Percentiles rank a stretch among this genome's conserved stretches.
These are phyloP conservation scores for Psidium guajava DNA, from an alignment of 345 rosid species.

Conservation along the genomic window DNA sequence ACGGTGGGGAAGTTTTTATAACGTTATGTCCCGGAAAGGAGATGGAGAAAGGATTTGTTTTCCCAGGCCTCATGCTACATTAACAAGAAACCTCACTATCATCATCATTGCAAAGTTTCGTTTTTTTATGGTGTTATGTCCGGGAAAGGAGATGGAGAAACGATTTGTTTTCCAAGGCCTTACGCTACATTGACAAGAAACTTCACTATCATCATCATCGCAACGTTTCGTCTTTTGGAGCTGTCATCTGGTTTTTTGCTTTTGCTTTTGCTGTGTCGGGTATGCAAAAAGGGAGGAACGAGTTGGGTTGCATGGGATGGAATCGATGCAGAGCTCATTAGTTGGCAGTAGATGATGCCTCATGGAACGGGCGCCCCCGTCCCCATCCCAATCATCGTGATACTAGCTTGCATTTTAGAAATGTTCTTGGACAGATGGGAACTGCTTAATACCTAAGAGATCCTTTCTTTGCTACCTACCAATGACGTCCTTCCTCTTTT, in stretches of 20 bases:
- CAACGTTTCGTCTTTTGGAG: background rate
- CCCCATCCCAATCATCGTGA: background rate
- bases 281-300: background rate
- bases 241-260: background rate
- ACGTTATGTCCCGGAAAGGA: background rate
- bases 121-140: background rate
- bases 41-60: background rate
- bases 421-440: background rate
- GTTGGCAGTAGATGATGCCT: background rate
- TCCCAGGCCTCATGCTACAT: background rate
- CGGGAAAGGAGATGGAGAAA: background rate
- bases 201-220: background rate
- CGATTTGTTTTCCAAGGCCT: background rate
- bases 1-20: background rate
- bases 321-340: background rate
- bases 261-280: background rate
- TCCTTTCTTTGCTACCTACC: background rate
- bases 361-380: background rate
- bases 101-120: background rate
- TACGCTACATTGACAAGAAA: background rate
- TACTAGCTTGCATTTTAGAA: background rate
- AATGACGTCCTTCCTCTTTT: background rate
- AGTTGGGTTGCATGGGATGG: background rate
- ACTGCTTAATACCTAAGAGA: background rate
- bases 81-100: background rate